A percentile compares a stretch with the other conserved stretches of the same genome.
phyloP scores from a whole-genome alignment of 2,329 filamentous ascomycete genomes.

The Pochonia chlamydosporia region DNA sequence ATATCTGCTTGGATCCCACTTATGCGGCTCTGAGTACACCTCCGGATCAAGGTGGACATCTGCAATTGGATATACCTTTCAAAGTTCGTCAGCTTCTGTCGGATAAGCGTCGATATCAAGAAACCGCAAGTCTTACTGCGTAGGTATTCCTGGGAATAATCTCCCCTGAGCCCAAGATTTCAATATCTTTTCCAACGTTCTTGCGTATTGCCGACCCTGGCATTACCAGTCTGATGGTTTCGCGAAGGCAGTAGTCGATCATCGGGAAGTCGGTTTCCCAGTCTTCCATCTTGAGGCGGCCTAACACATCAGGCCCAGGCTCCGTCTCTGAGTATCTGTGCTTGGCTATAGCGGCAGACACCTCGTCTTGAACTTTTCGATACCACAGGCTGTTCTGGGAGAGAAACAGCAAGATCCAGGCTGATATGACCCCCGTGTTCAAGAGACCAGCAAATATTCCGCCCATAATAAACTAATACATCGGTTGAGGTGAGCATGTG shows the following conservation, averaged over 20 bases:
- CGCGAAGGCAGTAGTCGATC: constrained; percentile 45
- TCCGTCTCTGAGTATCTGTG: constrained; percentile 29
- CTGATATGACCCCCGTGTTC: constrained; percentile 51
- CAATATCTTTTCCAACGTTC: constrained; percentile 40
- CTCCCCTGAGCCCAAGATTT: constrained; percentile 37
- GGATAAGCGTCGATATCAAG: too few species aligned
- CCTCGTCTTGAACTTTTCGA: constrained; percentile 36
- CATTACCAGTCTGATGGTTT: constrained; percentile 45
- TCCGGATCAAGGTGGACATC: constrained; percentile 42
- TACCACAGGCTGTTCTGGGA: constrained; percentile 41
- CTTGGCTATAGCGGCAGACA: constrained; percentile 36
- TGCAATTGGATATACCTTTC: constrained; percentile 36
- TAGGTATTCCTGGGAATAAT: constrained; percentile 44
- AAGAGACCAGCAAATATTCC: constrained; percentile 50
- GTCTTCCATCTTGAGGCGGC: constrained; percentile 39
- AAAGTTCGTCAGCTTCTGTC: not conserved
- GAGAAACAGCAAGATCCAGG: constrained; percentile 47
- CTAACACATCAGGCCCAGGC: constrained; percentile 30
- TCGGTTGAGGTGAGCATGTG: not conserved
- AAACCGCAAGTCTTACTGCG: constrained; percentile 25
- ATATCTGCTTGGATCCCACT: constrained; percentile 46
- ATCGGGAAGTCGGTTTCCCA: constrained; percentile 51
- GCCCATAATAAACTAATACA: constrained; percentile 41
- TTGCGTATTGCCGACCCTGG: constrained; percentile 44
- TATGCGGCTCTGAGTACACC: constrained; percentile 40